A percentile compares a stretch with the other conserved stretches of the same genome.
Conservation (phyloP, 257 asterid species). For the Anisodus tanguticus region DNA sequence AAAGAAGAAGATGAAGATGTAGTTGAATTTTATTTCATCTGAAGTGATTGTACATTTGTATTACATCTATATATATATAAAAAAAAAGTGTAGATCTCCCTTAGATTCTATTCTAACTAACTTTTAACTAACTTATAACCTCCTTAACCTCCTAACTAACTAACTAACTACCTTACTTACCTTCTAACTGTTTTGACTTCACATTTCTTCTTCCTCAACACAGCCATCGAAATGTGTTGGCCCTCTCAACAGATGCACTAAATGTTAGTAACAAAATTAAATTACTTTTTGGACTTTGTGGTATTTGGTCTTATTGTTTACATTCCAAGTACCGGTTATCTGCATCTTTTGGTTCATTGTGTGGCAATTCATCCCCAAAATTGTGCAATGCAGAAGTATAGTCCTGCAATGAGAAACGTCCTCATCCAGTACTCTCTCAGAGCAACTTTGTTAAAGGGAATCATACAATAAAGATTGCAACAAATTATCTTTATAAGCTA, state of each 20-base stretch:
- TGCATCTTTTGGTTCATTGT: conserved; percentile 24
- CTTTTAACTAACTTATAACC: too few relatives aligned
- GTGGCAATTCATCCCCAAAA: background rate
- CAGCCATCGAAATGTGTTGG: background rate
- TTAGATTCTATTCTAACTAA: too few relatives aligned
- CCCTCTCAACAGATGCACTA: background rate
- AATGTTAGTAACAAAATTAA: background rate
- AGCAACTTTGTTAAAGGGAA: background rate
- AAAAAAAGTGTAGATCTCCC: too few relatives aligned
- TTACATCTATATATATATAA: too few relatives aligned
- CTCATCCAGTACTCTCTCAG: background rate
- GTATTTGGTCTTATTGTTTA: too few relatives aligned
- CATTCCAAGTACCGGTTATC: conserved; percentile 4
- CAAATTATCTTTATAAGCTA: conserved; percentile 1
- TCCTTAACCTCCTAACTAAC: too few relatives aligned
- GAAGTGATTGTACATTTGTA: too few relatives aligned
- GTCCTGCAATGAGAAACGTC: background rate
- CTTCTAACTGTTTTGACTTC: too few relatives aligned
- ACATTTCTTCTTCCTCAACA: too few relatives aligned
- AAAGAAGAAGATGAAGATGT: too few relatives aligned
- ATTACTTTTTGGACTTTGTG: conserved; percentile 14
- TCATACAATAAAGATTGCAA: background rate
- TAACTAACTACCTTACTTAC: too few relatives aligned
- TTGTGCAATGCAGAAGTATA: background rate
- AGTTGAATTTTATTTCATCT: too few relatives aligned